These are phyloP conservation scores for Dictyostelium intermedium DNA, from an alignment of 78 protist species.

Conservation along the genomic window DNA sequence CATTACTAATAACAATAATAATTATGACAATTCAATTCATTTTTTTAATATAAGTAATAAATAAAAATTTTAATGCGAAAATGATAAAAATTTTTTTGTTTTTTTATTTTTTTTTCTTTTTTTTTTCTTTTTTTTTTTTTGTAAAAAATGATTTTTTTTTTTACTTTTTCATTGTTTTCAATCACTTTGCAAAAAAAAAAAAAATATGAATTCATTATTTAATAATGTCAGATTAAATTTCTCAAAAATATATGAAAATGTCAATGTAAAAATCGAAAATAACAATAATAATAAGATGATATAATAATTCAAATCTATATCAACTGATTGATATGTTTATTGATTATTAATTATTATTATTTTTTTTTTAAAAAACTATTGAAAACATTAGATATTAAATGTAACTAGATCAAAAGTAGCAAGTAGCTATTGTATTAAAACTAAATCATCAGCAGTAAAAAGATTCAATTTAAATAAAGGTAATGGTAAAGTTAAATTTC, in stretches of 20 bases:
- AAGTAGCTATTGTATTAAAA: not conserved
- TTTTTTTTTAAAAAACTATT: not conserved
- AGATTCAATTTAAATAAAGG: not conserved
- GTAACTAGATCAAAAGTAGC: not conserved
- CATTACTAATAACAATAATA: not conserved
- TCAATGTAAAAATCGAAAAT: not conserved
- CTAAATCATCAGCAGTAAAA: conserved; percentile 20
- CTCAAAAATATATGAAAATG: not conserved
- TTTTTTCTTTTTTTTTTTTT: not conserved
- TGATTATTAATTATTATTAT: not conserved
- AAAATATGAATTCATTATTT: conserved; percentile 11
- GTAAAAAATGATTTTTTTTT: too few relatives aligned
- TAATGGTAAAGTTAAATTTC: conserved; percentile 11
- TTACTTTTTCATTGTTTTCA: not conserved
- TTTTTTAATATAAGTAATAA: not conserved
- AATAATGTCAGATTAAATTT: not conserved
- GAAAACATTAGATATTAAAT: not conserved
- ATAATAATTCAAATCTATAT: too few relatives aligned
- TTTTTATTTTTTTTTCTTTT: not conserved
- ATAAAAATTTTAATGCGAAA: not conserved
- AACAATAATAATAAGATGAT: too few relatives aligned
- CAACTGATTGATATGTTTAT: too few relatives aligned
- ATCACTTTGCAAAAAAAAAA: not conserved
- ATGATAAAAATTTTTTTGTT: not conserved
- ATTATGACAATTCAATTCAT: not conserved